Evolutionary conservation across 768 basidiomycete genomes (phyloP), one percentile per base, ranked within the genome.

Genomic region (Mrakia frigida): DNA sequence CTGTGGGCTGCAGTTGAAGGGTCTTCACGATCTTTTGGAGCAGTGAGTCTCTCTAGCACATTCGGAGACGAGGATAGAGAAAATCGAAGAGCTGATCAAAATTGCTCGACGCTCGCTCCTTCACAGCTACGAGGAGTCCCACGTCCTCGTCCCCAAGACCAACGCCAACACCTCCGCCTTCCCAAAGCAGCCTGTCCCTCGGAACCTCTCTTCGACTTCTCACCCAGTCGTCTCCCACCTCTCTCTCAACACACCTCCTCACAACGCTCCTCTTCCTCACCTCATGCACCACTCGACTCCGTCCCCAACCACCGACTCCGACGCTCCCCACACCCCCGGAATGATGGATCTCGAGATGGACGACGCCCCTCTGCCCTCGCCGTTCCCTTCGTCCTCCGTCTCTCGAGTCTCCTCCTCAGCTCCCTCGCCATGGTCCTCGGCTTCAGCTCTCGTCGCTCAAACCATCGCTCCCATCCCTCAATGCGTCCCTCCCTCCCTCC

Each of bases 11-110:
- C 87, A 90, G 79, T 87, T 93, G 25, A 86, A 87, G 43, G 91
- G 92, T 80, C 87, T 92, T 0, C 91, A 92, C 78, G 90, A 92
- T 3, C 89, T 96, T 16, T 87, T 96, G 3, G 92, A 95, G 83
- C 94, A 96, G 77, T 78, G 69, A 41, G 77, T 72, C 10, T 25
- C 37, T n/a, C 21, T 9, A 3, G 33, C 6, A 31, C n/a, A 14
- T 56, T 13, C 21, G 31, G 11, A 10, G 28, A 59, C 13, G 31
- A 16, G 16, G 13, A 28, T 7, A 33, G 0, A 2, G 41, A 50
- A 18, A 31, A 25, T 50, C 43, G 60, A 46, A 14, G 39, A 71
- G 37, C 50, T 61, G 41, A 37, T 50, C 46, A 60, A 61, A 53
- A 41, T 21, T 37, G 31, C 41, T 67, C 37, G 35, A 18, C 46